These are phyloP conservation scores for Colletotrichum sojae DNA, from an alignment of 2,329 filamentous ascomycete species.

Conservation along the genomic window DNA sequence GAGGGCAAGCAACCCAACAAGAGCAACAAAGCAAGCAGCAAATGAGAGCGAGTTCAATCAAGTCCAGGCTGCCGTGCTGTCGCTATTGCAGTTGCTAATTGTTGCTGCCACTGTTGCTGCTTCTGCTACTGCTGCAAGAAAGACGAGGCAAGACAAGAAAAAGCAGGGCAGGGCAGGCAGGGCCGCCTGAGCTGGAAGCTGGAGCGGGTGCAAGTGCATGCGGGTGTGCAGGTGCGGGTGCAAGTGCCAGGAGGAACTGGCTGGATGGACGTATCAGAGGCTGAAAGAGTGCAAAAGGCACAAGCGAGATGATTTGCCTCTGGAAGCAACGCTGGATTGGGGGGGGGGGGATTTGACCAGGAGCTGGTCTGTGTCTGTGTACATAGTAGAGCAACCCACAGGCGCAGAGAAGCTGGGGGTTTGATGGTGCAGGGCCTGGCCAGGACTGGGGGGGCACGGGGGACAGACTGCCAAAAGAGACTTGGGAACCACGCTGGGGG, in stretches of 20 bases:
- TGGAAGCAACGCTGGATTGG: constrained; percentile 57
- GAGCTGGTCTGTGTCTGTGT: constrained; percentile 44
- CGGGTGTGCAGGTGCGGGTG: constrained; percentile 11
- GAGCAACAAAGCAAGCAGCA: no score
- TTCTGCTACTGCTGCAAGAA: not conserved
- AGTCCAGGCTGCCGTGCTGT: no score
- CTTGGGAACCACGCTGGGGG: constrained; percentile 29
- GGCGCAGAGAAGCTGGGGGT: constrained; percentile 33
- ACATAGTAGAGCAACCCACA: constrained; percentile 33
- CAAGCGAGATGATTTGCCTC: constrained; percentile 68
- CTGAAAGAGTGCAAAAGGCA: constrained; percentile 61
- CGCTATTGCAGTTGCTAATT: no score
- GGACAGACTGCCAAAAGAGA: constrained; percentile 21
- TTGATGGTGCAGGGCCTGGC: constrained; percentile 4
- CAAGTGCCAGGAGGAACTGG: constrained; percentile 37
- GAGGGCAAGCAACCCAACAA: no score
- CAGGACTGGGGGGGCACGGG: constrained; percentile 18
- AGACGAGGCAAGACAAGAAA: constrained; percentile 3
- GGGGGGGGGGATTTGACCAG: constrained; percentile 45
- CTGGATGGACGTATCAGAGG: constrained; percentile 57
- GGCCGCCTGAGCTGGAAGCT: not conserved
- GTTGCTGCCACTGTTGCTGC: no score
- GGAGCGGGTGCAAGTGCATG: constrained; percentile 3
- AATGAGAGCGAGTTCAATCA: no score
- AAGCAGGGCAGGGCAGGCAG: not conserved